phyloP scores from a whole-genome alignment of 495 filamentous ascomycete species.

The Podospora australis region DNA sequence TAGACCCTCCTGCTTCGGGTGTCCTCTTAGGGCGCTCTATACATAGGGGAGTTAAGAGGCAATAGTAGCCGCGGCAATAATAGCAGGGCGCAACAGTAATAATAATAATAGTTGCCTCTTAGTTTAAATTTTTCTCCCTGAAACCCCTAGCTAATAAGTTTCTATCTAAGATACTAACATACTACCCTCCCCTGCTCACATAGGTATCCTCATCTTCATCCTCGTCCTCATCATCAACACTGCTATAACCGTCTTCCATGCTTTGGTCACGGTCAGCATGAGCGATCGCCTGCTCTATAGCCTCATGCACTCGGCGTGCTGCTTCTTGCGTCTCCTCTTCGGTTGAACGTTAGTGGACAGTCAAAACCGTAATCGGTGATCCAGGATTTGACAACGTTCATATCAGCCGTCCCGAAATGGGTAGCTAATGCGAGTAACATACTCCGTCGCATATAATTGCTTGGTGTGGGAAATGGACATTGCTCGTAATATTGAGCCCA shows the following conservation, averaged over 20 bases:
- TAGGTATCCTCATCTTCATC: background rate
- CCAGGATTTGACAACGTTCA: constrained; percentile 5
- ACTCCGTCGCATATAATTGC: constrained; percentile 5
- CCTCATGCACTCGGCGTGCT: constrained; percentile 5
- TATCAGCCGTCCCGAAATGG: constrained; percentile 5
- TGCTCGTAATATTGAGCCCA: constrained; percentile 13
- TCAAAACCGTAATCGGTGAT: constrained; percentile 5
- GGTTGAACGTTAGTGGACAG: background rate
- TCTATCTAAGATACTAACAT: too few species aligned
- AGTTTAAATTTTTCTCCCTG: too few species aligned
- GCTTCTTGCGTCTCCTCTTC: constrained; percentile 1
- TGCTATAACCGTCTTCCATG: background rate
- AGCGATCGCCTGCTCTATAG: background rate
- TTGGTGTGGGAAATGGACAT: constrained; percentile 8
- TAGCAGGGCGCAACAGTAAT: too few species aligned
- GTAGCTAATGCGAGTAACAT: constrained; percentile 9
- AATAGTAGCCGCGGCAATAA: too few species aligned
- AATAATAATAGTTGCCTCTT: too few species aligned
- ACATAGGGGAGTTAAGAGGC: too few species aligned
- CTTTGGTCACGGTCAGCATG: constrained; percentile 1
- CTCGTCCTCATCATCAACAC: background rate
- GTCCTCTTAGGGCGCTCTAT: too few species aligned
- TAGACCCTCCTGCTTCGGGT: too few species aligned
- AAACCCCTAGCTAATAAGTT: too few species aligned
- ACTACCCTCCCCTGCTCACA: too few species aligned